Percentiles rank a stretch among this genome's conserved stretches.
phyloP scores from a whole-genome alignment of 2,329 filamentous ascomycete genomes.

The Cladorrhinum sp. region DNA sequence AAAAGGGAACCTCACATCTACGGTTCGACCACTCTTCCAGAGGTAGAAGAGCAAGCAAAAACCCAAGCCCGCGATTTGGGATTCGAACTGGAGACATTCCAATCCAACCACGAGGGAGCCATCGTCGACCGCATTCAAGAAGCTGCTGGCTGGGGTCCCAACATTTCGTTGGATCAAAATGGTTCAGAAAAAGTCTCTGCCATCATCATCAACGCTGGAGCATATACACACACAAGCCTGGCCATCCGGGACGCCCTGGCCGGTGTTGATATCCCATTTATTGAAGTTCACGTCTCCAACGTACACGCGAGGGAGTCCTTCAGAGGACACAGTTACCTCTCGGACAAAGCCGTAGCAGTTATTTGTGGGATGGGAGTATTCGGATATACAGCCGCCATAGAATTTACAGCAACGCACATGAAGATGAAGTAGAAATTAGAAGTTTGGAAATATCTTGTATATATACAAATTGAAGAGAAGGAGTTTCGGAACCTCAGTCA shows the following conservation, averaged over 20 bases:
- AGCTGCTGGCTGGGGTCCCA: slow-evolving; percentile 44
- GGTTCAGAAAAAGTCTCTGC: slow-evolving; percentile 48
- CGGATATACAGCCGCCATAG: slow-evolving; percentile 60
- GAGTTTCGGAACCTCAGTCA: too few species aligned
- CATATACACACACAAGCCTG: slow-evolving; percentile 72
- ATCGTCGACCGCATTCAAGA: slow-evolving; percentile 72
- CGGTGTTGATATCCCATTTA: slow-evolving; percentile 67
- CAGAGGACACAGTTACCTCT: slow-evolving; percentile 67
- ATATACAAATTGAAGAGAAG: background rate
- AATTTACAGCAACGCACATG: slow-evolving; percentile 48
- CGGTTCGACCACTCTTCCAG: slow-evolving; percentile 63
- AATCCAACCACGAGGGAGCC: slow-evolving; percentile 76
- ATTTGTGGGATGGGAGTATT: slow-evolving; percentile 66
- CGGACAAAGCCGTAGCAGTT: slow-evolving; percentile 71
- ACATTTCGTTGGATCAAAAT: background rate
- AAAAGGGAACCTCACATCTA: slow-evolving; percentile 72
- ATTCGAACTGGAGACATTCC: slow-evolving; percentile 56
- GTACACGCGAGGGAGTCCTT: slow-evolving; percentile 69
- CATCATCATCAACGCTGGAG: slow-evolving; percentile 74
- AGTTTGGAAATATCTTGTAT: slow-evolving; percentile 15
- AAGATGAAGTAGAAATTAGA: slow-evolving; percentile 35
- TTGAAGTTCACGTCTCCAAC: slow-evolving; percentile 76
- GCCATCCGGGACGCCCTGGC: slow-evolving; percentile 71
- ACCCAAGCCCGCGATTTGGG: slow-evolving; percentile 49
- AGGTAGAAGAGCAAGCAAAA: slow-evolving; percentile 53